Evolutionary conservation across 495 filamentous ascomycete species (phyloP).

Genomic region (Aspergillus cavernicola): DNA sequence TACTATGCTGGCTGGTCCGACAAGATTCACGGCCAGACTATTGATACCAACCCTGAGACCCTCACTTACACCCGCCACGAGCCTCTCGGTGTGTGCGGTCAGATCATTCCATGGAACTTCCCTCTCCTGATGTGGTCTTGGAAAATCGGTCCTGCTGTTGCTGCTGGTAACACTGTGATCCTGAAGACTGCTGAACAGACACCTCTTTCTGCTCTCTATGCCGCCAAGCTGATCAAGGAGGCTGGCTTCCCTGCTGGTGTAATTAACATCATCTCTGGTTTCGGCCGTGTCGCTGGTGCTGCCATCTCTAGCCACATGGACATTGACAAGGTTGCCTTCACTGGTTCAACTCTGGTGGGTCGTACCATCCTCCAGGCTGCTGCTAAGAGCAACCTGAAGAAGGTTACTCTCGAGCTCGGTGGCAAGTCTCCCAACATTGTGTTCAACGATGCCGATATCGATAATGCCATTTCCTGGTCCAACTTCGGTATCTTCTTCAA

Average conservation of each 20-base stretch:
- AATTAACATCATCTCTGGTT: constrained; percentile 90
- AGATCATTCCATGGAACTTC: constrained; percentile 99
- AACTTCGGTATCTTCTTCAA: constrained; percentile 99
- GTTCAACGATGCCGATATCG: constrained; percentile 93
- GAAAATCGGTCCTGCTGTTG: constrained; percentile 95
- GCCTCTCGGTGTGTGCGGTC: constrained; percentile 89
- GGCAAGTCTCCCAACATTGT: constrained; percentile 99
- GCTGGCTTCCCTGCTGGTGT: constrained; percentile 97
- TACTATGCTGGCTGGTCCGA: constrained; percentile 99
- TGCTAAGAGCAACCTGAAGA: constrained; percentile 93
- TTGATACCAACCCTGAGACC: constrained; percentile 79
- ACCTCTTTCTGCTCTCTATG: constrained; percentile 80
- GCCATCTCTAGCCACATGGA: constrained; percentile 94
- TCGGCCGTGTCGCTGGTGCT: constrained; percentile 85
- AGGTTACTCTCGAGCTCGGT: constrained; percentile 97
- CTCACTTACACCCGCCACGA: constrained; percentile 91
- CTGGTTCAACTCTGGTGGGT: constrained; percentile 87
- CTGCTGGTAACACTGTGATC: constrained; percentile 84
- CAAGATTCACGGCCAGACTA: constrained; percentile 95
- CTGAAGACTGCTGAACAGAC: constrained; percentile 98
- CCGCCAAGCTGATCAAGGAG: constrained; percentile 78
- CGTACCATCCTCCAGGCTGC: constrained; percentile 95
- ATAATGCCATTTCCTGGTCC: constrained; percentile 94
- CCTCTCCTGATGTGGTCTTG: constrained; percentile 94
- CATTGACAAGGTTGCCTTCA: constrained; percentile 98